phyloP scores from a whole-genome alignment of 148 eudicot species.

The Silene conica region DNA sequence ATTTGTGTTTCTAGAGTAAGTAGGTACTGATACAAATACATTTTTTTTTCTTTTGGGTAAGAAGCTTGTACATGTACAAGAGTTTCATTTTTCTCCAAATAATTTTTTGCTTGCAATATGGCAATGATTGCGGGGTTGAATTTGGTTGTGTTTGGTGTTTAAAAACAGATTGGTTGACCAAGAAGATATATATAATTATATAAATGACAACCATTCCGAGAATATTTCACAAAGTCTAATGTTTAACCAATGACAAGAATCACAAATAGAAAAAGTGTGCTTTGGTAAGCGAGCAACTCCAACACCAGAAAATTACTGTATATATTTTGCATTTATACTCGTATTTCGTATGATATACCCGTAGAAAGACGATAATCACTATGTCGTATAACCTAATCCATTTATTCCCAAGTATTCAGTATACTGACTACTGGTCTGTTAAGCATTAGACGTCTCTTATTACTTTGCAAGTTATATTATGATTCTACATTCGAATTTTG shows the following conservation, averaged over 20 bases:
- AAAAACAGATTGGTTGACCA: conserved; percentile 3
- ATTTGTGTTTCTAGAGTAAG: too few species aligned
- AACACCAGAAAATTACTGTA: background rate
- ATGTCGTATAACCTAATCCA: too few species aligned
- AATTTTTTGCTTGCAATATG: background rate
- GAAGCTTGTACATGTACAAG: background rate
- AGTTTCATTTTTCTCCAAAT: background rate
- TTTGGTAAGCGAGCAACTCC: conserved; percentile 14
- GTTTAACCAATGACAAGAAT: background rate
- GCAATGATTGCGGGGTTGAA: conserved; percentile 13
- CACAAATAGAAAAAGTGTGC: background rate
- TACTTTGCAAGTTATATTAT: too few species aligned
- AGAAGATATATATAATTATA: conserved; percentile 12
- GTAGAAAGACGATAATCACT: too few species aligned
- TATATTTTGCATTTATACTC: too few species aligned
- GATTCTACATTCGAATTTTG: too few species aligned
- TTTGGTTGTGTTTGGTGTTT: conserved; percentile 15
- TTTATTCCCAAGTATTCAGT: too few species aligned
- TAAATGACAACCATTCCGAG: background rate
- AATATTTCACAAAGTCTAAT: conserved; percentile 6
- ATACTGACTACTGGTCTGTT: too few species aligned
- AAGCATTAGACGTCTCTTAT: too few species aligned
- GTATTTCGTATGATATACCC: too few species aligned
- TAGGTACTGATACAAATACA: too few species aligned
- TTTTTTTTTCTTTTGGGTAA: too few species aligned